Evolutionary conservation across 2,329 filamentous ascomycete genomes (phyloP), one percentile per base, ranked within the genome.

Genomic region (Diplodia seriata): DNA sequence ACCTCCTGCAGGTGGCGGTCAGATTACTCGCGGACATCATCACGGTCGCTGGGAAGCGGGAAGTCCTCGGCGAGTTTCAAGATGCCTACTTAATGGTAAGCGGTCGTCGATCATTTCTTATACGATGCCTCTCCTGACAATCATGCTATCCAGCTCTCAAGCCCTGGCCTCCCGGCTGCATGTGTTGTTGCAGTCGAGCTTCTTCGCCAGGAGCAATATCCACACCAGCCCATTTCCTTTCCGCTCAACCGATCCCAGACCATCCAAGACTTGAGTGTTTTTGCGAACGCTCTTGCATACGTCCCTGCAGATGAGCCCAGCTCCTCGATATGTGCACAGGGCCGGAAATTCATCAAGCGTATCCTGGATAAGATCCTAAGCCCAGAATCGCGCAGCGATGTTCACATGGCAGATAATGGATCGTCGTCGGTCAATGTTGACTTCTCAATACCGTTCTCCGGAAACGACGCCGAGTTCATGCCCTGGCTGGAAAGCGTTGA

Each of bases 261-360:
- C 0, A 81, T 83, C 5, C 81, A 83, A 68, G 77, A 80, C 43
- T 75, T 83, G 2, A 80, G 78, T 31, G 81, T 83, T n/a, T 81
- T 63, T 38, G 59, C 59, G 7, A 63, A 63, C 47, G 79, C 78
- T 33, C 73, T 83, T 1, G 78, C 75, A 1, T 75, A 75, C 1
- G 76, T 83, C 2, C 74, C 74, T 14, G 77, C 77, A 3, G 78
- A 78, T 26, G 78, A 77, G 40, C 78, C 80, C 5, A 80, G 79
- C n/a, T 79, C 76, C 40, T 74, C 73, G 3, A 79, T 80, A 49
- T 82, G 79, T 70, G 75, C 79, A n/a, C 78, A 82, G 54, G 81
- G 79, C 4, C 74, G 74, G 9, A 74, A 73, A 50, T 79, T 81
- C 12, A 66, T 83, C 40, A 80, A 80, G 70, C 74, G 76, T 55